Conservation (phyloP, 306 rosid species). For the Vicia faba region DNA sequence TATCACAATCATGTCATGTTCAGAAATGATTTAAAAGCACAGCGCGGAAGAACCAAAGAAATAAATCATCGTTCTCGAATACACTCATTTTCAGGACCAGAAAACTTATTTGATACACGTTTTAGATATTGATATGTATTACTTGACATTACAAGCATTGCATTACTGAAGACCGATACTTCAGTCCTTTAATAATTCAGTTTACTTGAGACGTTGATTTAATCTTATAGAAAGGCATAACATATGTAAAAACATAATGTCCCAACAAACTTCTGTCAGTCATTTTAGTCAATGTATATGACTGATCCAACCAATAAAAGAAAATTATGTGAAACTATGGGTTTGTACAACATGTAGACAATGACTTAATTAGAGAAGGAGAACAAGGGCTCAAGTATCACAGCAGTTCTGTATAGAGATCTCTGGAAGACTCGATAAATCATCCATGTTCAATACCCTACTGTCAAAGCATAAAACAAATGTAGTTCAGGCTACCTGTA, state of each 20-base stretch:
- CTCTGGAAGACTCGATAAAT: background rate
- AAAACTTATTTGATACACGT: conserved; percentile 18
- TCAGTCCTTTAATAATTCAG: conserved; percentile 19
- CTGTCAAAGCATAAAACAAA: conserved; percentile 25
- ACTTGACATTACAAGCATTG: conserved; percentile 13
- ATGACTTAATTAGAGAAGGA: conserved; percentile 12
- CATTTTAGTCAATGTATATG: conserved; percentile 25
- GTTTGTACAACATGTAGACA: conserved; percentile 26
- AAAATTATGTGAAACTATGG: conserved; percentile 25
- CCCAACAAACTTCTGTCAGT: conserved; percentile 10
- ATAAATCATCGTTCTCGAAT: background rate
- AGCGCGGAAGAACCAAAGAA: background rate
- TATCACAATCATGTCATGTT: conserved; percentile 22
- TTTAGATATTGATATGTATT: conserved; percentile 23
- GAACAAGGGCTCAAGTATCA: conserved; percentile 7
- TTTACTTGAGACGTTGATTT: conserved; percentile 11
- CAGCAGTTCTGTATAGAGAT: conserved; percentile 8
- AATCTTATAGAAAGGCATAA: conserved; percentile 23
- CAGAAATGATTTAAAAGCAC: conserved; percentile 28
- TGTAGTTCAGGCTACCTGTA: conserved; percentile 57
- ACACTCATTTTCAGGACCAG: conserved; percentile 15
- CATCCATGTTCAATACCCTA: conserved; percentile 23
- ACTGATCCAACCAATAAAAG: conserved; percentile 1
- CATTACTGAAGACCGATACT: conserved; percentile 5
- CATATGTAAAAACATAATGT: conserved; percentile 21